Evolutionary conservation across 2,329 filamentous ascomycete genomes (phyloP).

Genomic region (Penicillium expansum): DNA sequence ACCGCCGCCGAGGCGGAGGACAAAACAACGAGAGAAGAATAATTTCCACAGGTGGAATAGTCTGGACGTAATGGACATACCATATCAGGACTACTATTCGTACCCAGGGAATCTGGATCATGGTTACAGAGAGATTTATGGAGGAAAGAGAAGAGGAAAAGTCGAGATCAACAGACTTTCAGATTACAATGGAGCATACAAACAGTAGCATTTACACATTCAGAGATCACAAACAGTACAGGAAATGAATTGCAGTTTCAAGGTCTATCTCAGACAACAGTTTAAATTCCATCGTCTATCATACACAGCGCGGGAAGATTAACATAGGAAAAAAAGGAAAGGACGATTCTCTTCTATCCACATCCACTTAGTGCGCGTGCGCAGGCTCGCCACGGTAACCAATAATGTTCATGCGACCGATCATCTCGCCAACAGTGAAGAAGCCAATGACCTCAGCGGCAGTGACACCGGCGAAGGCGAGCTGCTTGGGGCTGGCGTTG

Average conservation of each 20-base stretch:
- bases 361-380: constrained; percentile 42
- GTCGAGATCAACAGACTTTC: not conserved
- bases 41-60: not conserved
- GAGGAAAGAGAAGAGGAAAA: not conserved
- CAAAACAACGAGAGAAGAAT: not conserved
- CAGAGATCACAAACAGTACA: not conserved
- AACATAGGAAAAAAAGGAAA: constrained; percentile 37
- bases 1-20: not conserved
- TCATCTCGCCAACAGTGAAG: constrained; percentile 96
- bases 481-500: constrained; percentile 68
- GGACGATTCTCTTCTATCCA: constrained; percentile 21
- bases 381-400: constrained; percentile 75
- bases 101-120: not conserved
- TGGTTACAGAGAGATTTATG: not conserved
- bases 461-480: constrained; percentile 72
- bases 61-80: not conserved
- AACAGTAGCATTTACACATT: not conserved
- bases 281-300: constrained; percentile 49
- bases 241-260: constrained; percentile 15
- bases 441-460: constrained; percentile 87
- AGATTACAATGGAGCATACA: not conserved
- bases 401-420: constrained; percentile 91
- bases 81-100: not conserved
- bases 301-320: constrained; percentile 36
- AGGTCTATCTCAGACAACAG: constrained; percentile 41